Evolutionary conservation across 2,329 filamentous ascomycete genomes (phyloP), one percentile per base, ranked within the genome.

Genomic region (Aureobasidium namibiae): DNA sequence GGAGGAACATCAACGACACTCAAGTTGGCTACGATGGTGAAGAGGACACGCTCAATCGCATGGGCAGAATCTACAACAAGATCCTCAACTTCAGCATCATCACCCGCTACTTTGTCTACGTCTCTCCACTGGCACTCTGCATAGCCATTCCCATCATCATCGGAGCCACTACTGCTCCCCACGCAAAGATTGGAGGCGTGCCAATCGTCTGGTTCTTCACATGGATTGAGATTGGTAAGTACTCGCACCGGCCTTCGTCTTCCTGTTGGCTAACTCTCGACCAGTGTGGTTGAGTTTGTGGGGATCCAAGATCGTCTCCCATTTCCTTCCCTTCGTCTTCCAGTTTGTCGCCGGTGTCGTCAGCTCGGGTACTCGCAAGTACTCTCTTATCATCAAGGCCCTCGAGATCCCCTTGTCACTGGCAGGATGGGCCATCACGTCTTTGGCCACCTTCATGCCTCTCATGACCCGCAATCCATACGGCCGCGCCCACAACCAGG

Each of bases 131-230:
- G 42, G 82, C 79, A 4, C 60, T 79, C 5, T 64, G 81, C n/a
- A 76, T 87, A 60, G 82, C 83, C 1, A 75, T 86, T 41, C 84
- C 84, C 6, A 85, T 87, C 63, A 80, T 86, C 61, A 73, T 86
- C 16, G 82, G 82, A n/a, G 80, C 79, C 6, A 81, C 79, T 0
- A 76, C 67, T 36, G 75, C 78, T 31, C 66, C 68, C 33, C 61
- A 75, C 48, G 77, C 78, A 8, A 74, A 70, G 29, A 81, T 85
- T 62, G 81, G 80, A 16, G 78, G 78, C 23, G 82, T 85, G 4
- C 72, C 76, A 8, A 75, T 84, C 41, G 74, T 80, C 56, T 84
- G 80, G 77, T 82, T 87, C 71, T 87, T 85, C 72, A 77, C 78
- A 18, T 87, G 84, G 84, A 73, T 86, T 38, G 83, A 86, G 68